Base-by-base conservation (phyloP, 345 rosid species). In the Eutrema yunnanense region DNA sequence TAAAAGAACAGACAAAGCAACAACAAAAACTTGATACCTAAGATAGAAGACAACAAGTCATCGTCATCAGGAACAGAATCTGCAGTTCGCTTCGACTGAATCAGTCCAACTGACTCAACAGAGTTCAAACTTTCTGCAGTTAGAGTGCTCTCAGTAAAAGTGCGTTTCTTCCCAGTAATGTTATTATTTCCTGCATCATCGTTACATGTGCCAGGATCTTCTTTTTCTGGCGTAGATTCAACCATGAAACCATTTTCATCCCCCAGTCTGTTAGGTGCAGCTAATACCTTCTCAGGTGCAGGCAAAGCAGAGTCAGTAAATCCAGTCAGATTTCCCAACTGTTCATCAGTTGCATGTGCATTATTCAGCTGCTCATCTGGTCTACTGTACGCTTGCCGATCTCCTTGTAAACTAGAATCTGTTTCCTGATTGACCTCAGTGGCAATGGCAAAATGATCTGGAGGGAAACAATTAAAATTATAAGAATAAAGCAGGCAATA, bases 61-160 rank as follows among this genome's bases (percentile, higher is more conserved):
- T 96, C 92, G 64, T 96, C 99, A 76, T 89, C 96, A 63, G 99
- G 99, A 83, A 96, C 62, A 46, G 88, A 88, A 41, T 80, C 88
- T 33, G 73, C 81, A 9, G 83, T 88, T 84, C 81, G 82, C 81
- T 80, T 84, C n/a, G 87, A 84, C 63, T 43, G 80, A 33, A 78
- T 76, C 73, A 79, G 76, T 59, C 85, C 95, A 73, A 82, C 87
- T 60, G 98, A 87, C 78, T 87, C 95, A 34, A 80, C 78, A 43
- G 90, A 84, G 65, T 87, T 83, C 75, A 86, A 73, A 80, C 88
- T 86, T 77, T 85, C 89, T 52, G 82, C 79, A 36, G 92, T 86
- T 5, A 81, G 58, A 19, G 90, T 79, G 81, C 92, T 88, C 83
- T 92, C 99, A 6, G 89, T 84, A 63, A 84, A 83, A 69, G 84